Conservation (phyloP, 164 flowering plant species). For the Sedum album region DNA sequence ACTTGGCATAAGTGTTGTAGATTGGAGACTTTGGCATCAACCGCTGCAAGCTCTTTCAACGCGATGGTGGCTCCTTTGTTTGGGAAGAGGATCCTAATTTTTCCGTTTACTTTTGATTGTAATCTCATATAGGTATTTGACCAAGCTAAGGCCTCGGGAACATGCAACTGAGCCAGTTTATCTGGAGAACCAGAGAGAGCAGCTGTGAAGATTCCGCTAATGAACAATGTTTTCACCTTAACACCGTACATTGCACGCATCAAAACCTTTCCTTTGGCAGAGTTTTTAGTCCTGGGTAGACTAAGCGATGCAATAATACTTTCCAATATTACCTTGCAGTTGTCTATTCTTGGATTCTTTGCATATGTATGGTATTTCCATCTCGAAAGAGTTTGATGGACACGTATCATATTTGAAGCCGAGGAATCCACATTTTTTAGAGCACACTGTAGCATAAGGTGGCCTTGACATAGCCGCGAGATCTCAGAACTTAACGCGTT, state of each 20-base stretch:
- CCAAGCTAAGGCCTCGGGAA: constrained; percentile 30
- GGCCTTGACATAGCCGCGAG: constrained; percentile 72
- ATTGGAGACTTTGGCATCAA: constrained; percentile 34
- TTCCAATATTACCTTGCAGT: constrained; percentile 33
- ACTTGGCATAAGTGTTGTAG: constrained; percentile 33
- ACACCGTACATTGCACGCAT: constrained; percentile 91
- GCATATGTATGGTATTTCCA: constrained; percentile 55
- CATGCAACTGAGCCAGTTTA: constrained; percentile 38
- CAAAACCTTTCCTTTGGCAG: constrained; percentile 72
- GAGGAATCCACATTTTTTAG: constrained; percentile 38
- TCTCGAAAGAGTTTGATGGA: constrained; percentile 47
- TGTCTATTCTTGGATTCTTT: constrained; percentile 50
- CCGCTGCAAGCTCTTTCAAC: constrained; percentile 62
- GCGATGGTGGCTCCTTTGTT: constrained; percentile 21
- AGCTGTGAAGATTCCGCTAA: constrained; percentile 56
- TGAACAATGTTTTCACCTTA: constrained; percentile 52
- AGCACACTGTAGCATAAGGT: constrained; percentile 56
- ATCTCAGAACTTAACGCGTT: constrained; percentile 72
- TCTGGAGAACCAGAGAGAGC: constrained; percentile 56
- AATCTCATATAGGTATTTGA: constrained; percentile 36
- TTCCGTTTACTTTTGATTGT: constrained; percentile 46
- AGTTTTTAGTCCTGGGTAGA: constrained; percentile 63
- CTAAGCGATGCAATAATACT: constrained; percentile 37
- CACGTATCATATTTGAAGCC: constrained; percentile 27
- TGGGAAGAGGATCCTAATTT: constrained; percentile 26